Percentiles rank a stretch among this genome's conserved stretches.
phyloP scores from a whole-genome alignment of 2,329 filamentous ascomycete species.

The Ramularia endophylla region DNA sequence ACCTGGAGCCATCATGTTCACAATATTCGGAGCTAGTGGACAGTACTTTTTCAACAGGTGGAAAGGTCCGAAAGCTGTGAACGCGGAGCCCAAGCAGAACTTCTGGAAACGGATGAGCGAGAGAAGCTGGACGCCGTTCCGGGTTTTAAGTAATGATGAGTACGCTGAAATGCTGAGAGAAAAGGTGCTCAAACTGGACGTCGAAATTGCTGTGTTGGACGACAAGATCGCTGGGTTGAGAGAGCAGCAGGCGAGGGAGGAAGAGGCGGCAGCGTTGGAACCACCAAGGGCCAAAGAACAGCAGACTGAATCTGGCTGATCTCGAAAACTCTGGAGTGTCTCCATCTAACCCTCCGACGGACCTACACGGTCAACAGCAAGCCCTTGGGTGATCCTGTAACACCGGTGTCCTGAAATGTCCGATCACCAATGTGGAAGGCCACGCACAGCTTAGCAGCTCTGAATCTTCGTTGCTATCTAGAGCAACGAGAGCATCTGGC shows the following conservation, averaged over 20 bases:
- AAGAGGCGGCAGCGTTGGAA: neutral
- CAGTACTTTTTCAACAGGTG: slow-evolving; percentile 51
- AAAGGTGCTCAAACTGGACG: slow-evolving; percentile 65
- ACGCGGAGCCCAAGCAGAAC: slow-evolving; percentile 33
- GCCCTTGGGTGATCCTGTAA: too few species aligned
- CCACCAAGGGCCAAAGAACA: neutral
- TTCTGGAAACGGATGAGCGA: slow-evolving; percentile 48
- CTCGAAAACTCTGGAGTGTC: too few species aligned
- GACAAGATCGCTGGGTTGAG: slow-evolving; percentile 60
- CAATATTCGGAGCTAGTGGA: slow-evolving; percentile 51
- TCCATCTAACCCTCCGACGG: too few species aligned
- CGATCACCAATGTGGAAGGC: too few species aligned
- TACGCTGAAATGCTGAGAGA: slow-evolving; percentile 66
- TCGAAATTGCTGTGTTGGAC: slow-evolving; percentile 71
- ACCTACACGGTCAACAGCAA: too few species aligned
- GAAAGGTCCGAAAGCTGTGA: slow-evolving; percentile 32
- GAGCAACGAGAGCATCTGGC: too few species aligned
- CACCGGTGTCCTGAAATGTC: too few species aligned
- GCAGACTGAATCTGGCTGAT: neutral
- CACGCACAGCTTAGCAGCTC: too few species aligned
- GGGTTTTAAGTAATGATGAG: slow-evolving; percentile 63
- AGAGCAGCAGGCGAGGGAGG: slow-evolving; percentile 16
- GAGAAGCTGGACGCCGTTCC: slow-evolving; percentile 67
- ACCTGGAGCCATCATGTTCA: slow-evolving; percentile 55
- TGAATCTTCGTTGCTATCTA: too few species aligned